A percentile compares a stretch with the other conserved stretches of the same genome.
phyloP scores from a whole-genome alignment of 108 stramenopile genomes.

The Cyclotella atomus region DNA sequence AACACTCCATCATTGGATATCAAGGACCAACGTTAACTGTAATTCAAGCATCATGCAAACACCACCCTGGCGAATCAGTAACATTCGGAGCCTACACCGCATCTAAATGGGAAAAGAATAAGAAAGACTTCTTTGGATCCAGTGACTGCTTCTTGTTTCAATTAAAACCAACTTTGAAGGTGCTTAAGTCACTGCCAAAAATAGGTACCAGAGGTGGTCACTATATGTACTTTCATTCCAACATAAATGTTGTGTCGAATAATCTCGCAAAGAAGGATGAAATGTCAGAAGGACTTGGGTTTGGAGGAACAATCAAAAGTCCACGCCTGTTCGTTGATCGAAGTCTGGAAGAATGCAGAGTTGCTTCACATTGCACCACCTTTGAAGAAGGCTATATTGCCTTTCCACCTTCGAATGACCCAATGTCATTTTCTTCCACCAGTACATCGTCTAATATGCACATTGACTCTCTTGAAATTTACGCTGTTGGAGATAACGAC shows the following conservation, averaged over 20 bases:
- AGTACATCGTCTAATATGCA: conserved; percentile 41
- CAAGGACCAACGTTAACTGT: conserved; percentile 44
- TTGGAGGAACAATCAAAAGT: conserved; percentile 71
- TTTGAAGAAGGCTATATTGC: conserved; percentile 74
- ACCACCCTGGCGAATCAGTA: conserved; percentile 18
- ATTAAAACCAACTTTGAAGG: conserved; percentile 53
- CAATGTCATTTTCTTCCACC: conserved; percentile 19
- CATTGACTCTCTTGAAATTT: conserved; percentile 78
- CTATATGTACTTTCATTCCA: conserved; percentile 78
- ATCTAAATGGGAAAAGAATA: conserved; percentile 83
- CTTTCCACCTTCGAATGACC: conserved; percentile 28
- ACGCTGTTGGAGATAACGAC: conserved; percentile 79
- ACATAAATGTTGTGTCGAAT: conserved; percentile 21
- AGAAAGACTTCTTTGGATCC: conserved; percentile 79
- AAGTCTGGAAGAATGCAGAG: conserved; percentile 67
- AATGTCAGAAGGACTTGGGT: conserved; percentile 80
- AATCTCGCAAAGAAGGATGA: conserved; percentile 67
- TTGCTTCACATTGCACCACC: conserved; percentile 59
- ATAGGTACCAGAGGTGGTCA: conserved; percentile 59
- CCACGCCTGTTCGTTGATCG: conserved; percentile 80
- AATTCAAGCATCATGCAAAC: conserved; percentile 12
- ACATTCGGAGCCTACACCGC: conserved; percentile 74
- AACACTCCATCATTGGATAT: conserved; percentile 73
- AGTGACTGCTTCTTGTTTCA: conserved; percentile 81
- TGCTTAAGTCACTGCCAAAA: conserved; percentile 65